These are phyloP conservation scores for Diaporthe helianthi DNA, from an alignment of 2,329 filamentous ascomycete species.

Conservation along the genomic window DNA sequence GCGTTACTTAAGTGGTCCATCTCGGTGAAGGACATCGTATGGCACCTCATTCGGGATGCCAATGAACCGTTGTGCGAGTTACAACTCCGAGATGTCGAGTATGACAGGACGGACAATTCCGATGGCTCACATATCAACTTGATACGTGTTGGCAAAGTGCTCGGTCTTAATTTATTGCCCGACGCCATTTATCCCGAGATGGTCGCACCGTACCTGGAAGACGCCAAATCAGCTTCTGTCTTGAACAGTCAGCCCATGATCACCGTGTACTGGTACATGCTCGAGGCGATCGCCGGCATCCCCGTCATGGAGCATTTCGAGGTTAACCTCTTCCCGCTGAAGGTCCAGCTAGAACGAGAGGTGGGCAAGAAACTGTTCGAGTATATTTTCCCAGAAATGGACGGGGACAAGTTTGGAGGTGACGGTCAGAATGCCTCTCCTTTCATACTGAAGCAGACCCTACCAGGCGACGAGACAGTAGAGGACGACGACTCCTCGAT, in stretches of 20 bases:
- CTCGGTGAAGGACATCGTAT: slow-evolving; percentile 93
- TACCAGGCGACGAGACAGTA: slow-evolving; percentile 52
- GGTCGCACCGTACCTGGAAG: slow-evolving; percentile 86
- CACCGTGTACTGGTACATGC: slow-evolving; percentile 95
- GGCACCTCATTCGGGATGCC: slow-evolving; percentile 90
- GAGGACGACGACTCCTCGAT: slow-evolving; percentile 52
- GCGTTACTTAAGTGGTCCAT: slow-evolving; percentile 92
- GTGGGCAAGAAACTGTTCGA: slow-evolving; percentile 93
- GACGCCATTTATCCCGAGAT: slow-evolving; percentile 96
- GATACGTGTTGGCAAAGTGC: slow-evolving; percentile 85
- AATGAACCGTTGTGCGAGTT: slow-evolving; percentile 91
- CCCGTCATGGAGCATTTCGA: slow-evolving; percentile 97
- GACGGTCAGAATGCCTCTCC: slow-evolving; percentile 66
- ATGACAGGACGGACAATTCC: slow-evolving; percentile 94
- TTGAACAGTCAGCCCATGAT: slow-evolving; percentile 81
- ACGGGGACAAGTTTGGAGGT: slow-evolving; percentile 53
- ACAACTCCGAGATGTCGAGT: slow-evolving; percentile 88
- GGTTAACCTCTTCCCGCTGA: slow-evolving; percentile 90
- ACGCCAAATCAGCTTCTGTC: slow-evolving; percentile 57
- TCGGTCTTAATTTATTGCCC: slow-evolving; percentile 87
- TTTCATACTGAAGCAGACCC: slow-evolving; percentile 59
- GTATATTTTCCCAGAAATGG: slow-evolving; percentile 92
- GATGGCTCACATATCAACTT: slow-evolving; percentile 96
- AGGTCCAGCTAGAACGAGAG: slow-evolving; percentile 91
- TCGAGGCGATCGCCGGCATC: slow-evolving; percentile 97